Evolutionary conservation across 2,329 filamentous ascomycete species (phyloP).

Genomic region (Leptographium wingfieldii): DNA sequence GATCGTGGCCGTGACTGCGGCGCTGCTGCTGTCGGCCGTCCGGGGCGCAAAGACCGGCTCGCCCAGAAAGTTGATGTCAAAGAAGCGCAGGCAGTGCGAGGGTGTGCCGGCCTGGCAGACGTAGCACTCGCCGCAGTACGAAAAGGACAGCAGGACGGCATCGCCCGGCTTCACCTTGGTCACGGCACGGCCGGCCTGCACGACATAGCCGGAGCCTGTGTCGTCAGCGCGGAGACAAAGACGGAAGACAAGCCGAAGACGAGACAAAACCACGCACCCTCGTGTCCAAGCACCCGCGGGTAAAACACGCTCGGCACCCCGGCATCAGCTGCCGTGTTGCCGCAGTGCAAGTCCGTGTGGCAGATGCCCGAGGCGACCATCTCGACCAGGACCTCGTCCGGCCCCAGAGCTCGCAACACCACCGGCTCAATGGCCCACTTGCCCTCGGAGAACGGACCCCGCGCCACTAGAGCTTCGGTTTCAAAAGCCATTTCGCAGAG

Average conservation of each 20-base stretch:
- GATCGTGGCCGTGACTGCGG: not conserved
- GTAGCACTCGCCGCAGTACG: constrained; percentile 20
- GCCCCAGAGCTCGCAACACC: not conserved
- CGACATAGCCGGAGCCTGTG: constrained; percentile 64
- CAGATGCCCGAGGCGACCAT: not conserved
- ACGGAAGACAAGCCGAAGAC: not conserved
- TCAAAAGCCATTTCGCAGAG: not conserved
- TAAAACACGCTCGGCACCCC: constrained; percentile 13
- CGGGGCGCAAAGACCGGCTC: not conserved
- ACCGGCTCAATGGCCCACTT: constrained; percentile 1
- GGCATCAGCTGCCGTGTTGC: not conserved
- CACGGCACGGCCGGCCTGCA: constrained; percentile 47
- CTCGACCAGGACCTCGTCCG: not conserved
- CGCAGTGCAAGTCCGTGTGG: constrained; percentile 13
- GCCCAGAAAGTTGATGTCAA: constrained; percentile 1
- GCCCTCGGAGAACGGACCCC: constrained; percentile 1
- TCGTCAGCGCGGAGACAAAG: not conserved
- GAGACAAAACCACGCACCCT: constrained; percentile 17
- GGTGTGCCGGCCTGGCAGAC: constrained; percentile 17
- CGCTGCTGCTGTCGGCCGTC: not conserved
- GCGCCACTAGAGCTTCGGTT: not conserved
- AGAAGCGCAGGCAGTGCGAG: constrained; percentile 17
- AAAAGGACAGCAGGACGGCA: constrained; percentile 22
- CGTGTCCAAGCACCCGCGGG: constrained; percentile 40
- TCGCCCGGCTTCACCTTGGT: constrained; percentile 17